A percentile compares a stretch with the other conserved stretches of the same genome.
These are phyloP conservation scores for Gaultheria prostrata DNA, from an alignment of 148 eudicot genomes.

Conservation along the genomic window DNA sequence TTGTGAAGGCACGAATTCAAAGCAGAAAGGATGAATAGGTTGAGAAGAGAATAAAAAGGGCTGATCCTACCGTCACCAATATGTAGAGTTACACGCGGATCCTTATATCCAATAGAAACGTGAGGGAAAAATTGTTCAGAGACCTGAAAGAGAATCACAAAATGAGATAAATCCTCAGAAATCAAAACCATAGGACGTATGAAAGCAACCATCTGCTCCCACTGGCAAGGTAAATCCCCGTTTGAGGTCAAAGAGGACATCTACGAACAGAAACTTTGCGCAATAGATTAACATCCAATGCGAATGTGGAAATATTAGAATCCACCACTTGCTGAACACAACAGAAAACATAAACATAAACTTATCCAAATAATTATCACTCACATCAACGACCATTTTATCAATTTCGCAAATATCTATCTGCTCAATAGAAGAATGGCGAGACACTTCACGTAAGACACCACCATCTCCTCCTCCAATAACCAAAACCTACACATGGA, in stretches of 20 bases:
- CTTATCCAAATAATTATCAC: slow-evolving; percentile 20
- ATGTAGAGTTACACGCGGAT: slow-evolving; percentile 80
- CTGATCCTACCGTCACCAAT: slow-evolving; percentile 76
- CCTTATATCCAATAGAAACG: slow-evolving; percentile 80
- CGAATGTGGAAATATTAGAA: neutral
- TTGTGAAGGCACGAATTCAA: neutral
- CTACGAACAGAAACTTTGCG: neutral
- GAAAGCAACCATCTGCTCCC: neutral
- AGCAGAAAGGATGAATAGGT: neutral
- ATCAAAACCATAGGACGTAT: neutral
- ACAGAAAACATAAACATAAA: neutral
- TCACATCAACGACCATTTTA: slow-evolving; percentile 93
- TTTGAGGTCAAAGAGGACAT: neutral
- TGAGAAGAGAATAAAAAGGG: neutral
- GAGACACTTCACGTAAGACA: slow-evolving; percentile 91
- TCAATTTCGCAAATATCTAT: slow-evolving; percentile 97
- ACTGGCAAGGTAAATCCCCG: neutral
- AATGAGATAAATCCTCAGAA: neutral
- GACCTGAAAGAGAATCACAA: slow-evolving; percentile 35
- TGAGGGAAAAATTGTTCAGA: slow-evolving; percentile 76
- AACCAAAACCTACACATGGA: slow-evolving; percentile 65
- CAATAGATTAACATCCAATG: neutral
- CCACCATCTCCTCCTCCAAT: slow-evolving; percentile 99
- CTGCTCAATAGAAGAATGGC: slow-evolving; percentile 81
- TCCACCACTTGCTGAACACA: neutral